Evolutionary conservation across 2,329 filamentous ascomycete species (phyloP), one percentile per base, ranked within the genome.

Genomic region (Trichoderma aggressivum): DNA sequence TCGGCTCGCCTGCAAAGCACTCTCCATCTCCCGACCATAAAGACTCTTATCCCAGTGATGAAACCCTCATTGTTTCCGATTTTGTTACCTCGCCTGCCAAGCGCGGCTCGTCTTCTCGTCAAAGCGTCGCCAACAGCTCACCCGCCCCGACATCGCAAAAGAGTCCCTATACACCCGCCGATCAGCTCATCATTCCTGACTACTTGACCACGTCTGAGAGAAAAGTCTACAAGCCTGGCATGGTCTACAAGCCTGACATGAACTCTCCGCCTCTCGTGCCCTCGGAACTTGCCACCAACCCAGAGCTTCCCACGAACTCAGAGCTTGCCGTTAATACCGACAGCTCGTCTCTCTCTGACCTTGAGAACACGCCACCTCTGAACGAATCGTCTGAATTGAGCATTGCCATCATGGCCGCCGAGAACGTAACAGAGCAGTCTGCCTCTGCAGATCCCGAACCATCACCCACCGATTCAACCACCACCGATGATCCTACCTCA

Each of bases 61-160:
- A 56, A 4, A 74, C 73, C 14, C 64, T 73, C 28, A 12, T 70
- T 26, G 69, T 73, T 56, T 71, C 70, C 26, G 70, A 50, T 26
- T 62, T 60, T n/a, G 34, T 18, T 24, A 36, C 16, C 63, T 62
- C 70, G 39, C 34, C 59, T 36, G 34, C 7, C 28, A 58, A 62
- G 32, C 28, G 30, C 26, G 26, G 30, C 50, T 8, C 30, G 7
- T 28, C 58, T 5, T 39, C 50, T 39, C 43, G 36, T 39, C 47
- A 43, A 26, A 24, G 53, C 5, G 21, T 30, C 12, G 50, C 18
- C n/a, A 21, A 10, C 36, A 36, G 61, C 69, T 59, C 69, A 56
- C 28, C 36, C n/a, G 39, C 56, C 21, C 16, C 30, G 3, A 8
- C 32, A 24, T 24, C 53, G 8, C 32, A 59, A 21, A 53, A 58